phyloP scores from a whole-genome alignment of 2,329 filamentous ascomycete genomes.

The Mycosphaerella arachidis region DNA sequence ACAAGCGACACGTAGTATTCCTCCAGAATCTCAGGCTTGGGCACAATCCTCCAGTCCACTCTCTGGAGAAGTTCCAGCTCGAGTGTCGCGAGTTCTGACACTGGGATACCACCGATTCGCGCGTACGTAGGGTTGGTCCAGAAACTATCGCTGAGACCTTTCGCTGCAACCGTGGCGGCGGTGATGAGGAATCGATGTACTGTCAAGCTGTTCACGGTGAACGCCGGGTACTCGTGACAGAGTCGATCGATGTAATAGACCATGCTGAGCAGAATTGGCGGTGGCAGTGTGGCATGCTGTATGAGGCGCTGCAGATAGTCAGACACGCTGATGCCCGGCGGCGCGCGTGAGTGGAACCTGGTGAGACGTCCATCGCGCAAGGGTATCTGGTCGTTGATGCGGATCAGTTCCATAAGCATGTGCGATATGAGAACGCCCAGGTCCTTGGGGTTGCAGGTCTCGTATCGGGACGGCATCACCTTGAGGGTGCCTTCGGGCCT shows the following conservation, averaged over 20 bases:
- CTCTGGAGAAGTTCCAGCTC: slow-evolving; percentile 90
- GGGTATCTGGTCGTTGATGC: slow-evolving; percentile 84
- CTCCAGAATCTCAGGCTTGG: slow-evolving; percentile 85
- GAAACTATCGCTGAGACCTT: slow-evolving; percentile 92
- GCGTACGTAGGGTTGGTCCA: slow-evolving; percentile 99
- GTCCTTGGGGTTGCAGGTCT: slow-evolving; percentile 75
- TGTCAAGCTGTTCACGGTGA: slow-evolving; percentile 92
- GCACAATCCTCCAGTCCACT: slow-evolving; percentile 95
- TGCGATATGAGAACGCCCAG: slow-evolving; percentile 86
- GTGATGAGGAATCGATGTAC: slow-evolving; percentile 97
- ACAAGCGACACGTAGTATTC: slow-evolving; percentile 91
- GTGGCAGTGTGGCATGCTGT: slow-evolving; percentile 86
- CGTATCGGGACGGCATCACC: slow-evolving; percentile 69
- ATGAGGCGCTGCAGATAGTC: slow-evolving; percentile 92
- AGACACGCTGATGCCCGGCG: slow-evolving; percentile 87
- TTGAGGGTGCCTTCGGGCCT: slow-evolving; percentile 47
- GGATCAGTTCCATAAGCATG: slow-evolving; percentile 93
- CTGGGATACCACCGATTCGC: slow-evolving; percentile 83
- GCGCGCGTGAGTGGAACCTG: slow-evolving; percentile 77
- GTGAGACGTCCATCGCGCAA: slow-evolving; percentile 82
- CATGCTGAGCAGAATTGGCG: slow-evolving; percentile 94
- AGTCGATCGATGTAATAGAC: slow-evolving; percentile 97
- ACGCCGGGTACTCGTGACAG: slow-evolving; percentile 85
- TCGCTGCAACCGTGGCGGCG: slow-evolving; percentile 89
- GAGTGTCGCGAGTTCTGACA: slow-evolving; percentile 82